phyloP scores from a whole-genome alignment of 257 asterid genomes.

The Ilex aquifolium region DNA sequence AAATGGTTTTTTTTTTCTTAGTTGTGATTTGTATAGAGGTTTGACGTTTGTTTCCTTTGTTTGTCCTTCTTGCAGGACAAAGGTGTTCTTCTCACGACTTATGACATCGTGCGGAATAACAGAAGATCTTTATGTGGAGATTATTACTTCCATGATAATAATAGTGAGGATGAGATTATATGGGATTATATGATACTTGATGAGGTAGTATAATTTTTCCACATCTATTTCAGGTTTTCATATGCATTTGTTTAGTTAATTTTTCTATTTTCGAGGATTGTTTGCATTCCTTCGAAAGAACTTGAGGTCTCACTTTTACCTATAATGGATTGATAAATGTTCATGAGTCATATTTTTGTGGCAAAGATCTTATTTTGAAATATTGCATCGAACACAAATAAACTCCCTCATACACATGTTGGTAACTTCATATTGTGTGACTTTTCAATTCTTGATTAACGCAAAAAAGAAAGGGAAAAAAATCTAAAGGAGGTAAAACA shows the following conservation, averaged over 20 bases:
- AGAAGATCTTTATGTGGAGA: conserved; percentile 61
- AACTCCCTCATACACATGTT: too few relatives aligned
- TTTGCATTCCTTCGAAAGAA: too few relatives aligned
- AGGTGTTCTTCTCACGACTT: conserved; percentile 88
- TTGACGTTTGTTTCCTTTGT: conserved; percentile 8
- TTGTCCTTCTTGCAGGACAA: conserved; percentile 47
- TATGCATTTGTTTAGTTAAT: neutral
- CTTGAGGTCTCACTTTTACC: too few relatives aligned
- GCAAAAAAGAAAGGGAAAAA: too few relatives aligned
- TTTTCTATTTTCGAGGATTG: neutral
- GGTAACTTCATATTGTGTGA: too few relatives aligned
- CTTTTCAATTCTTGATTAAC: too few relatives aligned
- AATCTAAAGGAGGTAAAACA: too few relatives aligned
- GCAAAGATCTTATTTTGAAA: too few relatives aligned
- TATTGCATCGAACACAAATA: too few relatives aligned
- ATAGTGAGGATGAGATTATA: conserved; percentile 47
- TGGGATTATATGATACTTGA: conserved; percentile 98
- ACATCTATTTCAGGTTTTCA: neutral
- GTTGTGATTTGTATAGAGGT: neutral
- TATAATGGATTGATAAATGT: too few relatives aligned
- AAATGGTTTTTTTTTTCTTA: neutral
- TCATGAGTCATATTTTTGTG: too few relatives aligned
- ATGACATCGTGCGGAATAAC: conserved; percentile 85
- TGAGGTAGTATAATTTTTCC: conserved; percentile 41
- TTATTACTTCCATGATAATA: conserved; percentile 32